Percentiles rank a stretch among this genome's conserved stretches.
Evolutionary conservation across 257 asterid genomes (phyloP).

Genomic region (Nicotiana tabacum): DNA sequence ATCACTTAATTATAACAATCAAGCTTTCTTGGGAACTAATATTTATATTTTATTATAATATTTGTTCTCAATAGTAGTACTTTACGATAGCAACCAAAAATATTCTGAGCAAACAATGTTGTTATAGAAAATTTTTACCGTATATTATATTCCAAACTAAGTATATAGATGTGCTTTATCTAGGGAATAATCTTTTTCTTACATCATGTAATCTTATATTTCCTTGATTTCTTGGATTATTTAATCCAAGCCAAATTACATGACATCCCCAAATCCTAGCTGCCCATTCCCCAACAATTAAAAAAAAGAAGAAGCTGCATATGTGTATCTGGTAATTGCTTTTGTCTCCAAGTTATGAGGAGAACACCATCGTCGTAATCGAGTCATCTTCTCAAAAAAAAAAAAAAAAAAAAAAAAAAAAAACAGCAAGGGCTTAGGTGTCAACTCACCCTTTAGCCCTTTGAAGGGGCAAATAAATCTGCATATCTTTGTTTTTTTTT

Average conservation of each 20-base stretch:
- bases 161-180: not conserved
- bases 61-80: too few species aligned
- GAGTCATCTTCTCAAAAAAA: not conserved
- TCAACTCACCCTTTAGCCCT: not conserved
- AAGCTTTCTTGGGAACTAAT: too few species aligned
- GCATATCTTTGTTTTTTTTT: too few species aligned
- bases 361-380: not conserved
- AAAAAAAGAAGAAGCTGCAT: too few species aligned
- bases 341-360: slow-evolving; percentile 1
- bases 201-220: not conserved
- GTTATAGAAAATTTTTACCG: too few species aligned
- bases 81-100: too few species aligned
- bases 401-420: not conserved
- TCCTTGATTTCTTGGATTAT: not conserved
- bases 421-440: not conserved
- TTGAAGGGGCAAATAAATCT: not conserved
- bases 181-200: not conserved
- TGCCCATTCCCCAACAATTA: not conserved
- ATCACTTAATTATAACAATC: too few species aligned
- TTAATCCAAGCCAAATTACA: not conserved
- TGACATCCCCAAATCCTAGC: not conserved
- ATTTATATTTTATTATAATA: too few species aligned
- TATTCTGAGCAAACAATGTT: fast-evolving
- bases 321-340: not conserved
- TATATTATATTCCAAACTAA: too few species aligned